Base-by-base conservation (phyloP, 345 rosid species). In the Clausena lansium region DNA sequence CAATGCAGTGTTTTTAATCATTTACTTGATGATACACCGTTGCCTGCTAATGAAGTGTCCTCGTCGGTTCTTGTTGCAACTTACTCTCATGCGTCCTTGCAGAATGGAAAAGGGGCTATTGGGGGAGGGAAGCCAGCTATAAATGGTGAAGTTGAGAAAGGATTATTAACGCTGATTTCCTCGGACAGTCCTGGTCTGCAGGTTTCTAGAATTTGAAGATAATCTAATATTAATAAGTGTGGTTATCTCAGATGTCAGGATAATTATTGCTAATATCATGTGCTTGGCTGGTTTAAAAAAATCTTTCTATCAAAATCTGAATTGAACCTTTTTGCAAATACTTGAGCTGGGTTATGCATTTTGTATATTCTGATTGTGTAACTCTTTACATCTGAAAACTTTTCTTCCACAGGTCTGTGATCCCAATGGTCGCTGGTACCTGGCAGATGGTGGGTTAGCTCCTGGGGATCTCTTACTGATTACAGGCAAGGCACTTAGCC, bases 351-450 rank as follows among this genome's bases (percentile, higher is more conserved):
- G 6, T 58, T 78, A 9, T 58, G n/a, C 45, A 35, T 73, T 76
- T 78, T 54, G 20, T 38, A 27, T 75, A 74, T 65, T 71, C 25
- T 70, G 39, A 57, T 79, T 57, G 4, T 59, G 8, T 60, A 32
- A 52, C 33, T 74, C 62, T 35, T 76, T 75, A 72, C 61, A 13
- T 79, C 62, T 77, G 38, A 61, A 77, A 70, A 45, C 36, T 77
- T 65, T 80, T 83, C 36, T 69, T 67, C 79, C 70, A 10, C 82
- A 96, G 99, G 99, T 96, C 65, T 92, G 97, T 85, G 99, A 96
- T 77, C 97, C 97, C 76, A 91, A 93, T 79, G 97, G 98, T 76
- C 97, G 87, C 52, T 96, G 99, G 99, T 96, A 91, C 91, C 77
- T 89, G 71, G 99, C 98, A 86, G 99, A 92, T 87, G 85, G 79